These are phyloP conservation scores for Aureobasidium sp. DNA, from an alignment of 2,329 filamentous ascomycete species.

Conservation along the genomic window DNA sequence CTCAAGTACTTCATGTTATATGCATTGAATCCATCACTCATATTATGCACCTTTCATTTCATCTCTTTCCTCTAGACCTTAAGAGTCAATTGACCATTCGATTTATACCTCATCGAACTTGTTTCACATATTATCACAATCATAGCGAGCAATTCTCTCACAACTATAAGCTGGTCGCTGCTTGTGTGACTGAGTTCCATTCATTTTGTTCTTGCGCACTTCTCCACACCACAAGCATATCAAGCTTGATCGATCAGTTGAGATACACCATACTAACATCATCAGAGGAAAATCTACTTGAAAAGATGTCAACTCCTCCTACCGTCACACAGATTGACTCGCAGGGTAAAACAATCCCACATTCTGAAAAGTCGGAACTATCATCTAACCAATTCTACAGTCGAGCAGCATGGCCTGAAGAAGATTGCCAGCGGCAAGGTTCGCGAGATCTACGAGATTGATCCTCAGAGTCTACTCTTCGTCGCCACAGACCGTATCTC, in stretches of 20 bases:
- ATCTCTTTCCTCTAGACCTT: not conserved
- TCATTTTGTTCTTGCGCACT: too few relatives aligned
- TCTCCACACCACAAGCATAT: not conserved
- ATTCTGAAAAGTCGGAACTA: too few relatives aligned
- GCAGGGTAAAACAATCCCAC: too few relatives aligned
- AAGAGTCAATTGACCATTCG: not conserved
- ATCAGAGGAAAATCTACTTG: not conserved
- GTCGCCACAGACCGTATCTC: conserved; percentile 85
- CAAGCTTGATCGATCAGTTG: not conserved
- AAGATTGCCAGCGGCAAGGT: conserved; percentile 62
- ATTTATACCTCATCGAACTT: not conserved
- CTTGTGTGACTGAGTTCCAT: too few relatives aligned
- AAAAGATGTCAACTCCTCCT: not conserved
- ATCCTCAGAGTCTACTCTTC: conserved; percentile 65
- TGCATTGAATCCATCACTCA: too few relatives aligned
- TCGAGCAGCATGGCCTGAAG: conserved; percentile 26
- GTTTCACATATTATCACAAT: not conserved
- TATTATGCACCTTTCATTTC: too few relatives aligned
- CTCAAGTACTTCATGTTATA: too few relatives aligned
- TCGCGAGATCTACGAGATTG: conserved; percentile 68
- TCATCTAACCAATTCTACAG: conserved; percentile 16
- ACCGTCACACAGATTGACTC: conserved; percentile 11
- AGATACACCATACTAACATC: not conserved
- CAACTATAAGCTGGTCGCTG: too few relatives aligned
- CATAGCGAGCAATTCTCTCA: not conserved